phyloP scores from a whole-genome alignment of 192 early-diverging fungal species.

The Podila epigama region DNA sequence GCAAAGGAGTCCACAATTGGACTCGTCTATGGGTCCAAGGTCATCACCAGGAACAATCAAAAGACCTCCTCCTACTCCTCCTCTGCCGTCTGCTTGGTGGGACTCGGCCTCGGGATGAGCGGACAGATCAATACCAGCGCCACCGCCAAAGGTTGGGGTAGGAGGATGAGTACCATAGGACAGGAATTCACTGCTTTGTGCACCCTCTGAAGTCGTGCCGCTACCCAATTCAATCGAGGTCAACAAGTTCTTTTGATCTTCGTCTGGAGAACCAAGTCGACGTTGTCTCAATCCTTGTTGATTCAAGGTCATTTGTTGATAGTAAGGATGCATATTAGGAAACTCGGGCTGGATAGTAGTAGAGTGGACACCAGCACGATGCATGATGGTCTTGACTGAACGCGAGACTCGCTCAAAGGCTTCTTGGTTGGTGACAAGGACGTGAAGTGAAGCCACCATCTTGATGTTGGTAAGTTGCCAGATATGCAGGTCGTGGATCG shows the following conservation, averaged over 20 bases:
- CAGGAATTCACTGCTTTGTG: conserved; percentile 13
- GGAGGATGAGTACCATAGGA: neutral
- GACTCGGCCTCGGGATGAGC: neutral
- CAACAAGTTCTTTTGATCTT: conserved; percentile 9
- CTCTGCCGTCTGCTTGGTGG: neutral
- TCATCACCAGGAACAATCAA: conserved; percentile 5
- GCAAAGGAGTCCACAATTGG: conserved; percentile 31
- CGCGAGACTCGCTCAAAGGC: conserved; percentile 78
- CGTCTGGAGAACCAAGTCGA: neutral
- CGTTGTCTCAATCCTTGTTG: conserved; percentile 1
- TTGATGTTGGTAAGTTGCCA: conserved; percentile 91
- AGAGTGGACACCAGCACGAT: conserved; percentile 83
- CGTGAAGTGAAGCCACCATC: conserved; percentile 84
- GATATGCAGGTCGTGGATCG: conserved; percentile 91
- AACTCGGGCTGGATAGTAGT: conserved; percentile 95
- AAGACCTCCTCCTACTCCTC: neutral
- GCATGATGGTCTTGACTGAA: conserved; percentile 79
- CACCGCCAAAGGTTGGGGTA: neutral
- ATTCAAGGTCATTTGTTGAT: neutral
- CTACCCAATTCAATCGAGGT: neutral
- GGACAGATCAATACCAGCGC: neutral
- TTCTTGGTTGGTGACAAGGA: conserved; percentile 64
- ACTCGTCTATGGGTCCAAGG: neutral
- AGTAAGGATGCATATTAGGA: conserved; percentile 33
- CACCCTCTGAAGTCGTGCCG: conserved; percentile 10